Conservation (phyloP, 192 early-diverging fungal genomes). For the Borealophlyctis nickersoniae region DNA sequence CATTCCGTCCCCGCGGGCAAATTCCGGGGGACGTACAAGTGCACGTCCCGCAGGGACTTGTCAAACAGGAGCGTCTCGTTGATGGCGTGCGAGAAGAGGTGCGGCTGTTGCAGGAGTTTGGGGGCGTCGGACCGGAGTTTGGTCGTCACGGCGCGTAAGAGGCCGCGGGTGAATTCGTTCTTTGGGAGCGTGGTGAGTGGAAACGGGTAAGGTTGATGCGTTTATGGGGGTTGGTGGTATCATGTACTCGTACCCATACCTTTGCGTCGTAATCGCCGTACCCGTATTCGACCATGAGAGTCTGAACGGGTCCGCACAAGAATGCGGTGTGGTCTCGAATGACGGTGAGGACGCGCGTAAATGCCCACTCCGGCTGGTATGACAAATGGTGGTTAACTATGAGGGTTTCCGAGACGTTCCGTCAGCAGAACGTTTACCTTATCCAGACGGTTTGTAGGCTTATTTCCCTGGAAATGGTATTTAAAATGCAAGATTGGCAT, state of each 20-base stretch:
- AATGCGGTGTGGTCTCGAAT: constrained; percentile 24
- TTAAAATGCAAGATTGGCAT: constrained; percentile 30
- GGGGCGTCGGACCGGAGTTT: constrained; percentile 28
- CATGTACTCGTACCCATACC: constrained; percentile 7
- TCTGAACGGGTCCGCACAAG: constrained; percentile 26
- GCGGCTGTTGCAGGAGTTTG: constrained; percentile 16
- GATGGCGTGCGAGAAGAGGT: constrained; percentile 26
- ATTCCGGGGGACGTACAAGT: constrained; percentile 13
- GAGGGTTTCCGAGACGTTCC: too few relatives aligned
- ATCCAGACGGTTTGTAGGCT: constrained; percentile 30
- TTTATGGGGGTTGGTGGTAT: not conserved
- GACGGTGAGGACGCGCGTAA: constrained; percentile 19
- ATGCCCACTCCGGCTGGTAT: constrained; percentile 29
- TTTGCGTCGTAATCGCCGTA: constrained; percentile 19
- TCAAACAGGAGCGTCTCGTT: constrained; percentile 28
- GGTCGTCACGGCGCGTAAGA: constrained; percentile 17
- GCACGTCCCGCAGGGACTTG: constrained; percentile 26
- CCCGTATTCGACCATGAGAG: constrained; percentile 15
- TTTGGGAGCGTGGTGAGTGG: not conserved
- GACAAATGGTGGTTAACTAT: not conserved
- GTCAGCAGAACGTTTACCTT: constrained; percentile 19
- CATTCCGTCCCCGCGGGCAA: constrained; percentile 4
- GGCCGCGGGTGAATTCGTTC: constrained; percentile 27
- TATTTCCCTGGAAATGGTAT: constrained; percentile 27
- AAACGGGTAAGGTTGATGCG: not conserved